Conservation (phyloP, 345 rosid species). For the Anacardium occidentale region DNA sequence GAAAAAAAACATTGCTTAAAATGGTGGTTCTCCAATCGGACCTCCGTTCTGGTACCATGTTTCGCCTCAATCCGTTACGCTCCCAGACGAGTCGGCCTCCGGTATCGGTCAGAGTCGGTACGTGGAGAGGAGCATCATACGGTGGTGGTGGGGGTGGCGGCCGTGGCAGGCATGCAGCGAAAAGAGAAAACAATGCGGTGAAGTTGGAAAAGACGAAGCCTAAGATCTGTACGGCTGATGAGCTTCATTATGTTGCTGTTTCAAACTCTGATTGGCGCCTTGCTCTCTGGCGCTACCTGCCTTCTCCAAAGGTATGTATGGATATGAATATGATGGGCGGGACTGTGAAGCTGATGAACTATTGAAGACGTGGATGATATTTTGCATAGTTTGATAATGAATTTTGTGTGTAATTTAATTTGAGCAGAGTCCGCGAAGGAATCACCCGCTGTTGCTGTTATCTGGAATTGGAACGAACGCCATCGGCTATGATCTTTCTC, state of each 20-base stretch:
- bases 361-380: background rate
- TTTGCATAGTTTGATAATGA: background rate
- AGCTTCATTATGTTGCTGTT: conserved; percentile 47
- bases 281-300: conserved; percentile 62
- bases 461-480: conserved; percentile 83
- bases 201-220: conserved; percentile 25
- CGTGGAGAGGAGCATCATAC: conserved; percentile 1
- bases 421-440: conserved; percentile 51
- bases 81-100: background rate
- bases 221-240: conserved; percentile 51
- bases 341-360: too few species aligned
- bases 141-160: too few species aligned
- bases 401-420: conserved; percentile 1
- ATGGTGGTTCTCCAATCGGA: conserved; percentile 9
- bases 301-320: conserved; percentile 43
- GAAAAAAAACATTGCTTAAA: background rate
- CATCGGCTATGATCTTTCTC: conserved; percentile 71
- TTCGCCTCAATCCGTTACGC: background rate
- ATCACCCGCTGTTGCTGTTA: conserved; percentile 72
- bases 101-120: background rate
- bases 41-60: background rate
- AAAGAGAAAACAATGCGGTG: background rate
- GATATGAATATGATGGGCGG: background rate
- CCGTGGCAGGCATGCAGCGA: background rate
- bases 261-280: conserved; percentile 46